phyloP scores from a whole-genome alignment of 2,329 filamentous ascomycete genomes.

The Botrytis aclada region DNA sequence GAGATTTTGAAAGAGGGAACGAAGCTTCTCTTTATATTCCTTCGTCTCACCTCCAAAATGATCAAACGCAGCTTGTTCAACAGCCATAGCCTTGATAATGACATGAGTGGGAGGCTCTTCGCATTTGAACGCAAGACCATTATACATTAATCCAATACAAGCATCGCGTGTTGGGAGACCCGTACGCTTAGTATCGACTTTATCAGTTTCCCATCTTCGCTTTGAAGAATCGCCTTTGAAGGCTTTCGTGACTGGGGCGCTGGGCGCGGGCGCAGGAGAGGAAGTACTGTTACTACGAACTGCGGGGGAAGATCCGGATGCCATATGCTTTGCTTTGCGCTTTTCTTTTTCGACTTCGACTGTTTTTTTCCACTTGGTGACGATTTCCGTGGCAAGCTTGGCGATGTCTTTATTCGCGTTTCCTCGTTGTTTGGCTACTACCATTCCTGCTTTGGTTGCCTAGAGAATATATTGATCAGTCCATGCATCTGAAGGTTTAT shows the following conservation, averaged over 20 bases:
- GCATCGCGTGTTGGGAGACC: conserved; percentile 72
- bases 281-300: conserved; percentile 26
- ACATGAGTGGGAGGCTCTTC: conserved; percentile 69
- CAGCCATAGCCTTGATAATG: conserved; percentile 72
- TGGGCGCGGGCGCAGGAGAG: conserved; percentile 39
- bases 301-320: conserved; percentile 29
- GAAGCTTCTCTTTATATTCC: conserved; percentile 83
- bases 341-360: conserved; percentile 65
- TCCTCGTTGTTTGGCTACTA: conserved; percentile 75
- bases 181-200: conserved; percentile 73
- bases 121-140: conserved; percentile 73
- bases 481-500: neutral
- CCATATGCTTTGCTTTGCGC: conserved; percentile 38
- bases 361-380: conserved; percentile 81
- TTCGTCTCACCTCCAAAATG: conserved; percentile 67
- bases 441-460: conserved; percentile 86
- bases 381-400: conserved; percentile 73
- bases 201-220: conserved; percentile 78
- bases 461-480: conserved; percentile 36
- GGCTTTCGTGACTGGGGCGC: conserved; percentile 43
- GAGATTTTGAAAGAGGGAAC: conserved; percentile 89
- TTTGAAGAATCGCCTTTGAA: conserved; percentile 70
- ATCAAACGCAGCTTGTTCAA: conserved; percentile 75
- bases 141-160: conserved; percentile 89
- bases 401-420: conserved; percentile 81